Percentiles rank a stretch among this genome's conserved stretches.
These are phyloP conservation scores for Papilionanthe hybrid DNA, from an alignment of 116 monocot species.

Conservation along the genomic window DNA sequence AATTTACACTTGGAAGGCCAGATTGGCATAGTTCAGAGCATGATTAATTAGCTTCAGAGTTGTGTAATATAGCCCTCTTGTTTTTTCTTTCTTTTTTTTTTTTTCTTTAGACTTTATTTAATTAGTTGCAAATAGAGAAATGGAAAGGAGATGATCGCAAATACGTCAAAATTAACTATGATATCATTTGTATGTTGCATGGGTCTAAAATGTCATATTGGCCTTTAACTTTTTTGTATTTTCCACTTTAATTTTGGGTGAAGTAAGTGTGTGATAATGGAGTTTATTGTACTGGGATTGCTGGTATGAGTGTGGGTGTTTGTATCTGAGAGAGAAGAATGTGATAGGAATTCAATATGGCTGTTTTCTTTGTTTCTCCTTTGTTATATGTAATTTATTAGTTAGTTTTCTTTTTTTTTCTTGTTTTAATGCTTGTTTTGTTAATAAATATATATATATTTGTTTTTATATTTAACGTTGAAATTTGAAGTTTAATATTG, in stretches of 20 bases:
- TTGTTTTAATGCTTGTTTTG: no score
- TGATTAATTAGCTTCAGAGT: background rate
- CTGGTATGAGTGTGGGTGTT: background rate
- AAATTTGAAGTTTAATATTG: no score
- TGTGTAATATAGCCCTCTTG: constrained; percentile 3
- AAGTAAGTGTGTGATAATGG: background rate
- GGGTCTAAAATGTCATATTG: background rate
- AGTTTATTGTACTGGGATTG: background rate
- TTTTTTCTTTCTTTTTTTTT: constrained; percentile 2
- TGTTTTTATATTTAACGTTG: no score
- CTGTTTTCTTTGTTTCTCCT: background rate
- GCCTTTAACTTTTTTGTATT: background rate
- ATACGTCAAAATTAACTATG: background rate
- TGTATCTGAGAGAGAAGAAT: background rate
- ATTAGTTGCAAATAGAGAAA: background rate
- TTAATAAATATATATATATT: no score
- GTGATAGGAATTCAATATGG: background rate
- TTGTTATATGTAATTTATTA: background rate
- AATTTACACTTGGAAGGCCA: constrained; percentile 29
- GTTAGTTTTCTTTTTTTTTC: no score
- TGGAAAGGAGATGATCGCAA: background rate
- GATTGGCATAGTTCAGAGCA: constrained; percentile 13
- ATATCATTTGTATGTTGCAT: background rate
- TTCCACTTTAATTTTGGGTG: background rate
- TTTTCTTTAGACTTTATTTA: background rate